Percentiles rank a stretch among this genome's conserved stretches.
phyloP scores from a whole-genome alignment of 202 grass and related monocot species.

The Carex arenaria region DNA sequence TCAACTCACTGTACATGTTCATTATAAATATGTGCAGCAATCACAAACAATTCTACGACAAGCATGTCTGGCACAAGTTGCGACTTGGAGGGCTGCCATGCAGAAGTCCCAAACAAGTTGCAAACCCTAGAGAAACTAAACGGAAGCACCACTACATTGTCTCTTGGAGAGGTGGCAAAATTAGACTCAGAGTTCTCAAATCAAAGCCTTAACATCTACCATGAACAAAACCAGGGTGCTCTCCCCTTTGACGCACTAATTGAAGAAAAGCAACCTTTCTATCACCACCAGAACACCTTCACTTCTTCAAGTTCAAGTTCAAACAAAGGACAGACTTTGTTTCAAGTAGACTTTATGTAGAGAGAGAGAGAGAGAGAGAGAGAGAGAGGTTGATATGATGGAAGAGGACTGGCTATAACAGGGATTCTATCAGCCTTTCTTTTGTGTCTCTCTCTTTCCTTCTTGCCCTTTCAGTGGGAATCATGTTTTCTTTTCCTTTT shows the following conservation, averaged over 20 bases:
- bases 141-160: slow-evolving; percentile 4
- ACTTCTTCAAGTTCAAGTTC: slow-evolving; percentile 16
- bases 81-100: slow-evolving; percentile 8
- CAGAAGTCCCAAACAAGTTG: neutral
- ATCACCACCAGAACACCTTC: neutral
- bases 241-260: slow-evolving; percentile 3
- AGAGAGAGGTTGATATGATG: slow-evolving; percentile 8
- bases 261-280: slow-evolving; percentile 19
- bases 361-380: slow-evolving; percentile 1
- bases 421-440: slow-evolving; percentile 29
- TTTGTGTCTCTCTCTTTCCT: slow-evolving; percentile 18
- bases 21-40: neutral
- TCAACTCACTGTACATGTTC: neutral
- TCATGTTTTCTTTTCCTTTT: slow-evolving; percentile 26
- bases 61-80: slow-evolving; percentile 26
- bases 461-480: slow-evolving; percentile 26
- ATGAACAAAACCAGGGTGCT: slow-evolving; percentile 4
- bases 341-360: slow-evolving; percentile 23
- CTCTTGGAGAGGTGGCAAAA: slow-evolving; percentile 19
- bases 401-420: slow-evolving; percentile 29
- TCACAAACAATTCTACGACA: slow-evolving; percentile 26
- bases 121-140: neutral
- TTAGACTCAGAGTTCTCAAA: slow-evolving; percentile 9
- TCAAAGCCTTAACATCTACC: slow-evolving; percentile 21
- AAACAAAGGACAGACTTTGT: slow-evolving; percentile 14